These are phyloP conservation scores for Leptographium flavum DNA, from an alignment of 2,329 filamentous ascomycete genomes.

Conservation along the genomic window DNA sequence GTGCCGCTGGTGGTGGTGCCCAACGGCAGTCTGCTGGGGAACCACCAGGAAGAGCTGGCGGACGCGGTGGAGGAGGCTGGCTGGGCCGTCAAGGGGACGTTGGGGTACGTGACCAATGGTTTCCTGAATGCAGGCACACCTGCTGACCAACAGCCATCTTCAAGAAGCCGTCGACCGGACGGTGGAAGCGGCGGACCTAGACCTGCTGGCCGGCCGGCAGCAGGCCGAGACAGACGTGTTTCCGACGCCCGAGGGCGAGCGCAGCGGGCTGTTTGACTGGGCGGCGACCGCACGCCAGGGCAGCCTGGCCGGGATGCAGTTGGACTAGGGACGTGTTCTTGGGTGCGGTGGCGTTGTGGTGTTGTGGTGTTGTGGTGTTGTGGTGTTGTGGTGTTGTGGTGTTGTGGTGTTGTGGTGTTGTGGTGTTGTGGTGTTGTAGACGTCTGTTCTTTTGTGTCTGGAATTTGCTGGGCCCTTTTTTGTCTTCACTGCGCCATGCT, in stretches of 20 bases:
- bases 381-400: no score
- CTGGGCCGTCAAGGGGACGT: slow-evolving; percentile 59
- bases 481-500: no score
- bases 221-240: slow-evolving; percentile 15
- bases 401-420: no score
- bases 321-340: slow-evolving; percentile 5
- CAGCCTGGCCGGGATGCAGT: background rate
- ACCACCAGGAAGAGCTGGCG: slow-evolving; percentile 84
- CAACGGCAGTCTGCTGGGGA: slow-evolving; percentile 67
- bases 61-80: slow-evolving; percentile 57
- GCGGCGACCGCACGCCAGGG: slow-evolving; percentile 7
- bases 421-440: no score
- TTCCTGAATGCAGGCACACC: background rate
- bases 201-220: slow-evolving; percentile 12
- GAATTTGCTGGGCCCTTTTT: no score
- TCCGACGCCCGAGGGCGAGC: slow-evolving; percentile 15
- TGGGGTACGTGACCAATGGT: slow-evolving; percentile 34
- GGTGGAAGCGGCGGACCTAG: slow-evolving; percentile 9
- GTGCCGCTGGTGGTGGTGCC: slow-evolving; percentile 79
- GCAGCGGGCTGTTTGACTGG: slow-evolving; percentile 20
- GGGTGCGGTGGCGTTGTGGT: no score
- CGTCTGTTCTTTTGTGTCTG: no score
- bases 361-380: no score
- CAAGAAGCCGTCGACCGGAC: slow-evolving; percentile 12
- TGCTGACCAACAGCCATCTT: slow-evolving; percentile 11